These are phyloP conservation scores for Lactarius sp. DNA, from an alignment of 768 basidiomycete species.

Conservation along the genomic window DNA sequence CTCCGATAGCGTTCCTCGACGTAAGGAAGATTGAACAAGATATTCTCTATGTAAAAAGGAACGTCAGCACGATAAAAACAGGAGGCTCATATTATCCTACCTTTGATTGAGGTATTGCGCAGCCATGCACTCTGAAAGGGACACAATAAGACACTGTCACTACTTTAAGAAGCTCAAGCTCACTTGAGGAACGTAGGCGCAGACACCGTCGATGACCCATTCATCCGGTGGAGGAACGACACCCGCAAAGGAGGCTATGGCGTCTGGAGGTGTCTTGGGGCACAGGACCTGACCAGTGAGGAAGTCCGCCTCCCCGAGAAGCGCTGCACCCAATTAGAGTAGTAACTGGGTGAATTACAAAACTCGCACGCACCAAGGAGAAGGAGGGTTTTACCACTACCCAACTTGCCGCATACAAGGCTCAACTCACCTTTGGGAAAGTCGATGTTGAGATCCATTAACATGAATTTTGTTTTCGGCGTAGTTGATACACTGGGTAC, in stretches of 20 bases:
- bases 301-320: slow-evolving; percentile 86
- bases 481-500: slow-evolving; percentile 60
- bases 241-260: slow-evolving; percentile 56
- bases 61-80: slow-evolving; percentile 11
- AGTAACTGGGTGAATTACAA: not conserved
- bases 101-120: slow-evolving; percentile 63
- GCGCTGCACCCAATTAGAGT: slow-evolving; percentile 39
- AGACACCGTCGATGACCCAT: slow-evolving; percentile 75
- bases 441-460: slow-evolving; percentile 69
- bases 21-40: slow-evolving; percentile 74
- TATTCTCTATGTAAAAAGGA: slow-evolving; percentile 46
- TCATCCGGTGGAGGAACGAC: slow-evolving; percentile 44
- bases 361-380: slow-evolving; percentile 48
- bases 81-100: slow-evolving; percentile 26
- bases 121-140: slow-evolving; percentile 50
- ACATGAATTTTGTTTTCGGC: slow-evolving; percentile 71
- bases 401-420: slow-evolving; percentile 84
- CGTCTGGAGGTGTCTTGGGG: slow-evolving; percentile 80
- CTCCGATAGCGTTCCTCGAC: slow-evolving; percentile 68
- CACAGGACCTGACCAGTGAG: slow-evolving; percentile 76
- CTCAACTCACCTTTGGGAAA: slow-evolving; percentile 80
- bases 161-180: slow-evolving; percentile 21
- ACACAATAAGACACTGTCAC: slow-evolving; percentile 17
- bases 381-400: slow-evolving; percentile 83
- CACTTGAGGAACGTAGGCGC: slow-evolving; percentile 84